These are phyloP conservation scores for Falciphora oryzae DNA, from an alignment of 2,329 filamentous ascomycete species.

Conservation along the genomic window DNA sequence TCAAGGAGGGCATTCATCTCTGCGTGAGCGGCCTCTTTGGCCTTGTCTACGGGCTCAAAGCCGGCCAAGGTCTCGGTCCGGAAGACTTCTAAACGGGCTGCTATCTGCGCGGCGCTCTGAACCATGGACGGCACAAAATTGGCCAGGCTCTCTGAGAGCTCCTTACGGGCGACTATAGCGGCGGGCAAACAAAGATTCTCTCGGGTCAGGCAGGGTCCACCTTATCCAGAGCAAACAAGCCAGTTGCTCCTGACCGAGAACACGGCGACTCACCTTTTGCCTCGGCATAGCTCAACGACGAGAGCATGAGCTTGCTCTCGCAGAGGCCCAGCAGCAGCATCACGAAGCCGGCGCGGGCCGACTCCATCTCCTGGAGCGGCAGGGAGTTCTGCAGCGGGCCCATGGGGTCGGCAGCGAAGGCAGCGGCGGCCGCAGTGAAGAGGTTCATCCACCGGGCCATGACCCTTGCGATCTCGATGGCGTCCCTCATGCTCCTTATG, in stretches of 20 bases:
- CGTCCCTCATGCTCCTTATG: conserved; percentile 41
- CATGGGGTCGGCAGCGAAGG: conserved; percentile 43
- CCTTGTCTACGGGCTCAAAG: conserved; percentile 49
- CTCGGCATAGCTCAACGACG: conserved; percentile 41
- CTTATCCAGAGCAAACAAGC: conserved; percentile 19
- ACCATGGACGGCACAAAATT: conserved; percentile 52
- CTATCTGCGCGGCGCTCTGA: conserved; percentile 49
- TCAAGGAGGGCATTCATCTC: conserved; percentile 54
- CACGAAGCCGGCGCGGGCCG: conserved; percentile 56
- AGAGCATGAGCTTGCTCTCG: conserved; percentile 52
- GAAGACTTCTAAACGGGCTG: conserved; percentile 50
- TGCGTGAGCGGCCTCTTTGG: conserved; percentile 41
- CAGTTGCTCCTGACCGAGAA: conserved; percentile 15
- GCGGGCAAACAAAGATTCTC: neutral
- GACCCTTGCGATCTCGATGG: conserved; percentile 41
- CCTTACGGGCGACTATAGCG: conserved; percentile 37
- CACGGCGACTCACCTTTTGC: conserved; percentile 41
- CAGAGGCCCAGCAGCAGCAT: conserved; percentile 56
- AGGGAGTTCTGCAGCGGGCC: conserved; percentile 36
- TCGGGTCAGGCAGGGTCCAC: neutral
- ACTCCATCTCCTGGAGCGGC: conserved; percentile 51
- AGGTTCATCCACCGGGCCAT: conserved; percentile 55
- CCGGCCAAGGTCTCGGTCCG: conserved; percentile 49
- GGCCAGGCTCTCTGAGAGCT: conserved; percentile 44
- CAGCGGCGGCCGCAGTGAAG: conserved; percentile 45